These are phyloP conservation scores for Hypoxylon sp. DNA, from an alignment of 2,329 filamentous ascomycete species.

Conservation along the genomic window DNA sequence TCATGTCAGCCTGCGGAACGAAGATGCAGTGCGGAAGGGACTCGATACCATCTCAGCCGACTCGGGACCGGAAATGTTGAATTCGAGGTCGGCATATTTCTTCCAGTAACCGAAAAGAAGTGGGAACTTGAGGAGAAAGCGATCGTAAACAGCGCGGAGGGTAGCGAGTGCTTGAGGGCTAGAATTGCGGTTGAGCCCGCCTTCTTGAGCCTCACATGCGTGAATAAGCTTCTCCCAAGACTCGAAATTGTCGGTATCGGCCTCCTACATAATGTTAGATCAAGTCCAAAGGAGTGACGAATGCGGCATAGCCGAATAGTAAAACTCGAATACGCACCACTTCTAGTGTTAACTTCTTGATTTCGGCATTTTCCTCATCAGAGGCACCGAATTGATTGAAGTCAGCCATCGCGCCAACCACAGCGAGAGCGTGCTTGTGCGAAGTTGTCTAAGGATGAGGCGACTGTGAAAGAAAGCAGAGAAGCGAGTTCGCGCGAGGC, in stretches of 20 bases:
- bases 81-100: conserved; percentile 98
- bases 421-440: conserved; percentile 1
- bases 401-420: conserved; percentile 71
- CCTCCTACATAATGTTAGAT: conserved; percentile 59
- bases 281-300: conserved; percentile 21
- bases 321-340: conserved; percentile 70
- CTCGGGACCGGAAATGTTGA: conserved; percentile 95
- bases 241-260: conserved; percentile 91
- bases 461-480: conserved; percentile 5
- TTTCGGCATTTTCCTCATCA: conserved; percentile 85
- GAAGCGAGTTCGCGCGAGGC: conserved; percentile 25
- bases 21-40: neutral
- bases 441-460: conserved; percentile 8
- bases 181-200: conserved; percentile 95
- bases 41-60: conserved; percentile 88
- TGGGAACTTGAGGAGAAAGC: conserved; percentile 93
- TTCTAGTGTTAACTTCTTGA: conserved; percentile 82
- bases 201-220: conserved; percentile 86
- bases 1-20: conserved; percentile 45
- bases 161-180: conserved; percentile 92
- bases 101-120: conserved; percentile 99
- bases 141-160: conserved; percentile 88
- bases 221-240: conserved; percentile 93
- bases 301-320: neutral
- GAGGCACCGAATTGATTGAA: conserved; percentile 77